Evolutionary conservation across 805 yeast species (phyloP).

Genomic region (Millerozyma acaciae): DNA sequence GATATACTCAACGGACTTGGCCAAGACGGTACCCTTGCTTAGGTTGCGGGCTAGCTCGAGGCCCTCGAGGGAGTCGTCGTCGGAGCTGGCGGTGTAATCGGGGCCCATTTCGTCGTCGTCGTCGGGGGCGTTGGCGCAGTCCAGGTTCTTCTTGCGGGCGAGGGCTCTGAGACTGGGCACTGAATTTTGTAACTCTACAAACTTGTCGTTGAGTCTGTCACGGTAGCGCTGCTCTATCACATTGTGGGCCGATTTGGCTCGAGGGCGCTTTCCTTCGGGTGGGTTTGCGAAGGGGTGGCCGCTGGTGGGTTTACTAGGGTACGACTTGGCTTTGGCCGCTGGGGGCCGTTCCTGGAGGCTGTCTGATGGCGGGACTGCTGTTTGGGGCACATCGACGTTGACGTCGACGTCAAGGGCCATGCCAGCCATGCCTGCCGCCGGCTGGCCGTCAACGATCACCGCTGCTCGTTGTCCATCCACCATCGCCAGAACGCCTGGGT

Average conservation of each 20-base stretch:
- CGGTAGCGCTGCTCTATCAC: constrained; percentile 42
- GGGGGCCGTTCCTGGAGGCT: neutral
- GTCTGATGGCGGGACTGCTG: neutral
- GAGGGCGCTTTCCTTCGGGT: constrained; percentile 1
- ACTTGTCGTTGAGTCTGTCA: constrained; percentile 40
- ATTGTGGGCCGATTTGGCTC: constrained; percentile 35
- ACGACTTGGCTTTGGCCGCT: neutral
- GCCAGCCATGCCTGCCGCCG: too few species aligned
- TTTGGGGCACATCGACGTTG: too few species aligned
- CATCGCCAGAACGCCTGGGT: too few species aligned
- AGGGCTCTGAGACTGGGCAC: constrained; percentile 38
- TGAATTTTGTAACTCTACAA: constrained; percentile 32
- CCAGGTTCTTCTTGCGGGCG: constrained; percentile 16
- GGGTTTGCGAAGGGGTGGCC: neutral
- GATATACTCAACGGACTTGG: constrained; percentile 80
- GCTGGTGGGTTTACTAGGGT: neutral
- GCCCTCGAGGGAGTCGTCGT: constrained; percentile 56
- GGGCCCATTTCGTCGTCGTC: constrained; percentile 2
- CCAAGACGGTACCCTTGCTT: constrained; percentile 72
- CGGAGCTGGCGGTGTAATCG: constrained; percentile 5
- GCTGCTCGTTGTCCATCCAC: too few species aligned
- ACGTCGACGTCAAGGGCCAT: too few species aligned
- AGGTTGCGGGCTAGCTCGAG: constrained; percentile 70
- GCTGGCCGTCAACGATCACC: too few species aligned
- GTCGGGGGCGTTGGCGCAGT: constrained; percentile 11